phyloP scores from a whole-genome alignment of 2,329 filamentous ascomycete species.

The Fusarium equiseti region DNA sequence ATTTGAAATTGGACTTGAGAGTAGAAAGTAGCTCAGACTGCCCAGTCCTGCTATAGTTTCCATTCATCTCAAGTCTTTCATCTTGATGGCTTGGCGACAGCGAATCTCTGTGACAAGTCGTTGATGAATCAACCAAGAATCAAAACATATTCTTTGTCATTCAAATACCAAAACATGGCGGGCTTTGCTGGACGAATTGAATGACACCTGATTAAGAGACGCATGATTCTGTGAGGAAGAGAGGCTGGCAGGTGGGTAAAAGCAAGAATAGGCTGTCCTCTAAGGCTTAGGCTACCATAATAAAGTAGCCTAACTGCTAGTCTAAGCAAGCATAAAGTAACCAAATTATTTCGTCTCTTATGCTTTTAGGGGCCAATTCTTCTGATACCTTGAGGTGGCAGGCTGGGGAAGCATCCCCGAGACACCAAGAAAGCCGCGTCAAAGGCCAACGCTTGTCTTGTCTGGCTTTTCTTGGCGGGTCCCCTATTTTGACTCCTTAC shows the following conservation, averaged over 20 bases:
- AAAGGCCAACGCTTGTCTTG: conserved; percentile 30
- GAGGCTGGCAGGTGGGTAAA: conserved; percentile 2
- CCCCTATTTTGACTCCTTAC: conserved; percentile 4
- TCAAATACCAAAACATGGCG: conserved; percentile 18
- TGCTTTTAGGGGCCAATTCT: too few species aligned
- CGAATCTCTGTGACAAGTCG: not conserved
- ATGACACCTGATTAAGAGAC: not conserved
- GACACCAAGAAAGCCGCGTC: conserved; percentile 14
- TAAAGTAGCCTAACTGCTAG: too few species aligned
- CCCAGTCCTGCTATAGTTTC: not conserved
- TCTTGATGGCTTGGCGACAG: not conserved
- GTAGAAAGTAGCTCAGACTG: not conserved
- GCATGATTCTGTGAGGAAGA: not conserved
- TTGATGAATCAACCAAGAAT: not conserved
- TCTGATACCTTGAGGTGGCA: too few species aligned
- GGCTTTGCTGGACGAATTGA: not conserved
- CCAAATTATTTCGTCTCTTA: not conserved
- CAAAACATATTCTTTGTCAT: not conserved
- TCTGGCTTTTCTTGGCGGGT: conserved; percentile 40
- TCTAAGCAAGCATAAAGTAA: not conserved
- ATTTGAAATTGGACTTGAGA: conserved; percentile 16
- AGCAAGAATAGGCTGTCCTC: too few species aligned
- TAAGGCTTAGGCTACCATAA: too few species aligned
- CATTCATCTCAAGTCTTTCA: not conserved
- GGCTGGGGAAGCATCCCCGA: not conserved